phyloP scores from a whole-genome alignment of 2,329 filamentous ascomycete genomes.

The Daldinia sp. region DNA sequence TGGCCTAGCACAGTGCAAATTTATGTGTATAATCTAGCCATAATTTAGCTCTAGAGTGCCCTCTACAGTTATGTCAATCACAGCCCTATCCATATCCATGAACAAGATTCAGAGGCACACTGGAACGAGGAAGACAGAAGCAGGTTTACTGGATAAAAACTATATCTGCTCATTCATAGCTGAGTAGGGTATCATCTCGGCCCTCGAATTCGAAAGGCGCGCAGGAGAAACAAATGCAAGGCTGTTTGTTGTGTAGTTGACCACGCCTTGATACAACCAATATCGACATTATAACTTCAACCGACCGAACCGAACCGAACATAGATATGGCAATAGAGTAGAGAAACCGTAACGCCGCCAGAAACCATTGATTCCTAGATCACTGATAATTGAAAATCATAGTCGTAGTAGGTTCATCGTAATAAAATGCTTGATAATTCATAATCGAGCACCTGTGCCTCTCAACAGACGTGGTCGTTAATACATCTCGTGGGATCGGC shows the following conservation, averaged over 20 bases:
- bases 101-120: no score
- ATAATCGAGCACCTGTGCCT: neutral
- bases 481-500: constrained; percentile 41
- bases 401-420: neutral
- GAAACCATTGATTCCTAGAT: neutral
- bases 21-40: no score
- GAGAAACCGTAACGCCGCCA: constrained; percentile 23
- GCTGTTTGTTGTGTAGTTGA: neutral
- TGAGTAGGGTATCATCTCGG: constrained; percentile 34
- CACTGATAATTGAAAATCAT: neutral
- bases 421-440: neutral
- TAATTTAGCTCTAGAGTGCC: no score
- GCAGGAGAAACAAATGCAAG: constrained; percentile 14
- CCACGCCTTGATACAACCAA: neutral
- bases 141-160: neutral
- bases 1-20: no score
- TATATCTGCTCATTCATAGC: constrained; percentile 18
- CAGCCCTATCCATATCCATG: no score
- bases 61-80: no score
- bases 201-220: constrained; percentile 2
- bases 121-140: neutral
- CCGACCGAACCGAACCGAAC: constrained; percentile 4
- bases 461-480: constrained; percentile 13
- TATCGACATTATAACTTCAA: constrained; percentile 1
- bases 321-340: constrained; percentile 10